Conservation (phyloP, 495 filamentous ascomycete genomes). For the Penicillium antarcticum region DNA sequence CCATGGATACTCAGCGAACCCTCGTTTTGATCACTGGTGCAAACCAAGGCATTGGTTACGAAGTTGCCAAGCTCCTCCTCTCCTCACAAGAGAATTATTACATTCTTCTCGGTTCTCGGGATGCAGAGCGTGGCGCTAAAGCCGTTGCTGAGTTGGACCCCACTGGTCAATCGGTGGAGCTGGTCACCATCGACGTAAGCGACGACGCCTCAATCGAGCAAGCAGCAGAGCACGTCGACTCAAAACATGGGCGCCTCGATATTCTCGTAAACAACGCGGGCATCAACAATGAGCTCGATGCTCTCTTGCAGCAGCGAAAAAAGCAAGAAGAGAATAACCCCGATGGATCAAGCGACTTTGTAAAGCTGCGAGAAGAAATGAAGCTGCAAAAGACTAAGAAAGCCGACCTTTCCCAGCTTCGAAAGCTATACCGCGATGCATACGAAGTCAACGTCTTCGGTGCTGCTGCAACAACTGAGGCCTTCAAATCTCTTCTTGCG, state of each 20-base stretch:
- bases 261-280: constrained; percentile 42
- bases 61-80: constrained; percentile 30
- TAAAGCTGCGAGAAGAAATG: neutral
- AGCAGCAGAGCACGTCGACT: constrained; percentile 31
- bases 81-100: constrained; percentile 24
- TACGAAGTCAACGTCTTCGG: constrained; percentile 43
- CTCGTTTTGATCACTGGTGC: constrained; percentile 44
- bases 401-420: constrained; percentile 14
- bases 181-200: constrained; percentile 38
- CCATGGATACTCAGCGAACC: neutral
- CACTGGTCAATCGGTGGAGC: constrained; percentile 14
- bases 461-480: constrained; percentile 34
- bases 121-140: constrained; percentile 21
- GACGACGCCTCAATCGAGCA: constrained; percentile 32
- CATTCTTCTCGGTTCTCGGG: constrained; percentile 37
- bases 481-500: constrained; percentile 41
- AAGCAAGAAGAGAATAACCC: too few species aligned
- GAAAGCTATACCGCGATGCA: constrained; percentile 27
- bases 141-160: constrained; percentile 20
- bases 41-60: constrained; percentile 47
- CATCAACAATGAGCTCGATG: constrained; percentile 30
- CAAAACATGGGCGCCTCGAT: constrained; percentile 25
- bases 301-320: constrained; percentile 3
- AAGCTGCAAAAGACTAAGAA: constrained; percentile 2
- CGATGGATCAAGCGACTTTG: neutral